Evolutionary conservation across 179 eudicot species (phyloP).

Genomic region (Gypsophila paniculata): DNA sequence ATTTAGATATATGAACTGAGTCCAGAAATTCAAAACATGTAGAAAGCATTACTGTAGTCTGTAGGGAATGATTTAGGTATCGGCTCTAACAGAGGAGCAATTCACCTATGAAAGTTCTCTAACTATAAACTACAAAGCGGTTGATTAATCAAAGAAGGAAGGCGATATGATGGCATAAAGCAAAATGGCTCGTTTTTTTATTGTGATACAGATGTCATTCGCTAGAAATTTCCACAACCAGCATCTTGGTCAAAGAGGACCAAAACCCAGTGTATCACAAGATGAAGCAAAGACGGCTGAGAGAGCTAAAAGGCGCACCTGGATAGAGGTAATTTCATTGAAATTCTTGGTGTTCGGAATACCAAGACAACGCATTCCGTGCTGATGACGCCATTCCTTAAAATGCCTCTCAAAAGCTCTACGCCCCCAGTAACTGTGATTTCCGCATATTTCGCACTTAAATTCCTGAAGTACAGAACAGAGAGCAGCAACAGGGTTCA

Average conservation of each 20-base stretch:
- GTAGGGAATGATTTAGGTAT: not conserved
- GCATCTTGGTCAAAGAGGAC: not conserved
- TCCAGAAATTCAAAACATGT: not conserved
- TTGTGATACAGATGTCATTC: too few relatives aligned
- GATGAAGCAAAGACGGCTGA: slow-evolving; percentile 9
- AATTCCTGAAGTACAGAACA: slow-evolving; percentile 55
- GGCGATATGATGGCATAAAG: not conserved
- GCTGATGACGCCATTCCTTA: slow-evolving; percentile 97
- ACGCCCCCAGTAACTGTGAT: slow-evolving; percentile 97
- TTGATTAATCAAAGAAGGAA: not conserved
- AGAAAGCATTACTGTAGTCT: not conserved
- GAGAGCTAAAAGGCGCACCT: slow-evolving; percentile 39
- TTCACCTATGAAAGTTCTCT: not conserved
- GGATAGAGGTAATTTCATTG: slow-evolving; percentile 89
- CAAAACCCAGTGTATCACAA: not conserved
- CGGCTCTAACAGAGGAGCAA: not conserved
- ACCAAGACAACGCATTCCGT: slow-evolving; percentile 99
- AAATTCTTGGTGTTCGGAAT: slow-evolving; percentile 97
- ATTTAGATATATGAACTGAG: not conserved
- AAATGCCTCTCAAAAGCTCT: slow-evolving; percentile 97
- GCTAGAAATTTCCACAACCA: not conserved
- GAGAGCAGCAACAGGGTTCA: slow-evolving; percentile 5
- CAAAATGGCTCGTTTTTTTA: too few relatives aligned
- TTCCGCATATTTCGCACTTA: slow-evolving; percentile 97
- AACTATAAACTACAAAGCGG: not conserved